Evolutionary conservation across 768 basidiomycete species (phyloP), one percentile per base, ranked within the genome.

Genomic region (Agrocybe praecox): DNA sequence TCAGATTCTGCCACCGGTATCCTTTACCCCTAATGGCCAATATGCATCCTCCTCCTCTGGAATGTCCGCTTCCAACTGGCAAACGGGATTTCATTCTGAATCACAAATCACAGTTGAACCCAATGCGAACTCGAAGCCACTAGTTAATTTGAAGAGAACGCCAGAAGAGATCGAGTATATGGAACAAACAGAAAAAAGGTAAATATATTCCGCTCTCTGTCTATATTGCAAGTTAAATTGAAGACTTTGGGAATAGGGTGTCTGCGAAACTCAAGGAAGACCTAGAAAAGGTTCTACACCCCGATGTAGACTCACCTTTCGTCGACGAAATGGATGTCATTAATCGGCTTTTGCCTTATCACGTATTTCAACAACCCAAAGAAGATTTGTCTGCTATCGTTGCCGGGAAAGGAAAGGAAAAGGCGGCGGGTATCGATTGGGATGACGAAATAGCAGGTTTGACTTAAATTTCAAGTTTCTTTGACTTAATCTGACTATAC

Each of bases 321-420:
- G 58, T 63, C 14, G 84, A 90, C 63, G 70, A 76, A 9, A 65
- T 72, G 6, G 92, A 94, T 65, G 87, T 78, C 2, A 76, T 92
- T 21, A 79, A 82, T n/a, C 81, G 90, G 49, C 76, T 94, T 19
- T 74, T 93, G 19, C 90, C 92, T 0, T 93, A 90, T 63, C 92
- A 94, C 65, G 71, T 93, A 49, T 91, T 87, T 61, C 88, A 88
- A 60, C 88, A 90, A 57, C 90, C 90, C 0, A 72, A 71, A 55
- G 86, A 88, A 45, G 92, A 94, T 61, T 61, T 90, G 60, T 69
- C 73, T 32, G 21, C 53, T 11, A 21, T 74, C 49, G 59, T 64
- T 24, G 66, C 76, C 29, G 61, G 67, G 48, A 90, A 90, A 67
- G 86, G 87, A 12, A 91, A 91, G 66, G 79, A 76, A 55, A 90